A percentile compares a stretch with the other conserved stretches of the same genome.
Conservation (phyloP, 2,329 filamentous ascomycete species). For the Colletotrichum chrysophilum region DNA sequence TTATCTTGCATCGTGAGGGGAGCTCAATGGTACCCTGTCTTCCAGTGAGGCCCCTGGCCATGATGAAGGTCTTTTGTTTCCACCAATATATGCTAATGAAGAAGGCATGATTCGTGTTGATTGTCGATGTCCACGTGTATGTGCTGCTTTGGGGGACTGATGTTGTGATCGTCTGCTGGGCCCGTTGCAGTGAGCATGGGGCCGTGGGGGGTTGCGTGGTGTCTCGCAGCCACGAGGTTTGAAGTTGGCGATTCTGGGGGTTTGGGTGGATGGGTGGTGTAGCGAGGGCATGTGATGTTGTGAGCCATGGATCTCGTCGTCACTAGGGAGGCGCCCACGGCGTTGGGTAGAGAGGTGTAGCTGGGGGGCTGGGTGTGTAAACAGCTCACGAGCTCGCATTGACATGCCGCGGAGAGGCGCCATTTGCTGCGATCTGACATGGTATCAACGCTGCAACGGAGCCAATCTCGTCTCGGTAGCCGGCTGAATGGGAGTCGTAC, state of each 20-base stretch:
- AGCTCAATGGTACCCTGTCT: neutral
- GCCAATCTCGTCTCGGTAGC: neutral
- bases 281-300: neutral
- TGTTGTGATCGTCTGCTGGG: neutral
- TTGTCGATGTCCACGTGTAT: neutral
- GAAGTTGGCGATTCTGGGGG: neutral
- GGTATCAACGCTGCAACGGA: neutral
- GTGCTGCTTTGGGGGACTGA: neutral
- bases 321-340: neutral
- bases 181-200: neutral
- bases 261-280: neutral
- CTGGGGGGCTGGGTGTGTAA: neutral
- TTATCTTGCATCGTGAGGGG: constrained; percentile 13
- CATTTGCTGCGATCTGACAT: neutral
- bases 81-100: neutral
- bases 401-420: neutral
- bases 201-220: neutral
- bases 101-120: neutral
- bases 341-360: neutral
- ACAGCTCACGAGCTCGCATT: neutral
- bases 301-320: neutral
- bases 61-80: neutral
- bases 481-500: neutral
- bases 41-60: neutral
- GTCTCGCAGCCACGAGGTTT: neutral